A percentile compares a stretch with the other conserved stretches of the same genome.
phyloP scores from a whole-genome alignment of 306 rosid genomes.

The Oxytropis ochrocephala region DNA sequence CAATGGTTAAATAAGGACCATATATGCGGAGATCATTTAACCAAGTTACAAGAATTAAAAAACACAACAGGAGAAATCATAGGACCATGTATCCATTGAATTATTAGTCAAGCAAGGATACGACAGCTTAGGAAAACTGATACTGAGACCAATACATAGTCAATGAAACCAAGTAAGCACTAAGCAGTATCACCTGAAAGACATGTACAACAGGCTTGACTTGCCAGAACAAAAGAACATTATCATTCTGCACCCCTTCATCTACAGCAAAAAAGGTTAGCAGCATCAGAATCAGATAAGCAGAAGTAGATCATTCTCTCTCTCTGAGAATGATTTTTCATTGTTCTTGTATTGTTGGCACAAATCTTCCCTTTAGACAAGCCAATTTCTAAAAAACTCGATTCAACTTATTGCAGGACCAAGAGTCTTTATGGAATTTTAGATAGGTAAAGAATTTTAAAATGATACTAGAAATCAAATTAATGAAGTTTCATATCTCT shows the following conservation, averaged over 20 bases:
- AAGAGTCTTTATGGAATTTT: background rate
- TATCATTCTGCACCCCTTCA: slow-evolving; percentile 61
- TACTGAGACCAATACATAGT: background rate
- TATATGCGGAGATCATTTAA: background rate
- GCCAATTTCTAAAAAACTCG: background rate
- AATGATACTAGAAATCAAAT: background rate
- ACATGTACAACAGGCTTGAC: slow-evolving; percentile 89
- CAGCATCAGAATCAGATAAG: slow-evolving; percentile 18
- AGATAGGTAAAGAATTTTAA: background rate
- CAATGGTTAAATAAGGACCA: background rate
- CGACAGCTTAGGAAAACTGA: background rate
- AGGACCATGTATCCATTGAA: background rate
- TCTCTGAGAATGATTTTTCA: background rate
- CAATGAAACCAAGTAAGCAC: background rate
- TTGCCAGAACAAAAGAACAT: slow-evolving; percentile 94
- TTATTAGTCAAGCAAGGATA: background rate
- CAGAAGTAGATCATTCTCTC: background rate
- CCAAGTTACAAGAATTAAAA: background rate
- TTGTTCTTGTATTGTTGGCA: background rate
- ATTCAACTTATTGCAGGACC: background rate
- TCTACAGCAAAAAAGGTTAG: slow-evolving; percentile 34
- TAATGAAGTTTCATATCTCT: background rate
- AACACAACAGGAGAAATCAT: background rate
- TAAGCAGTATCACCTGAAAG: slow-evolving; percentile 63
- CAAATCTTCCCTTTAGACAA: background rate